Evolutionary conservation across 176 grass and related monocot genomes (phyloP), one percentile per base, ranked within the genome.

Genomic region (Saccharum officinarum): DNA sequence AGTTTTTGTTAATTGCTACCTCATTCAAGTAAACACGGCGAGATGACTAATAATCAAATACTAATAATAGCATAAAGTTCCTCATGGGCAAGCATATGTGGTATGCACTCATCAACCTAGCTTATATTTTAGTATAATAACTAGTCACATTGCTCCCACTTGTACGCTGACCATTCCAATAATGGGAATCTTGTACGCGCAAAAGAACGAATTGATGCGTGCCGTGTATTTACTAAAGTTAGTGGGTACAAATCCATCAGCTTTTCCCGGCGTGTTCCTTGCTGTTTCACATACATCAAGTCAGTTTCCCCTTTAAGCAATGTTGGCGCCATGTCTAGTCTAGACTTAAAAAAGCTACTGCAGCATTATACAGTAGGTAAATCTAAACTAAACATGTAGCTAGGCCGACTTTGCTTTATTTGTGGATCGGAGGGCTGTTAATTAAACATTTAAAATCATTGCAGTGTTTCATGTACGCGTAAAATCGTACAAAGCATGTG

Each of bases 231-330:
- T 82, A 69, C 26, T 44, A 76, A 82, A 77, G 71, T 20, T 68
- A 82, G 79, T 77, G 71, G 63, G 71, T 87, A 70, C 71, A 82
- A 60, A 69, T 59, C 36, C 20, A 34, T 49, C 79, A 61, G 54
- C 47, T 62, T 87, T 87, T 82, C 26, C 72, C 26, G 49, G 38
- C 86, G 59, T 26, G 62, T 18, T 82, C 52, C 18, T 38, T 6
- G 61, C 79, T 62, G 8, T 25, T 82, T 82, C 81, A 87, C 61
- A 61, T 39, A 70, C 73, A 68, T 39, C 49, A 74, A 23, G 25
- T 33, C 38, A 33, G 77, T 66, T 80, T 46, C 39, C 59, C 28
- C 60, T 65, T 42, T 63, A 79, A 64, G 40, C 25, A 45, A 67
- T 3, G 60, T 66, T 17, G 23, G 8, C n/a, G 69, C 22, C 69